Conservation (phyloP, 805 yeast species). For the Sugiyamaella chiloensis region DNA sequence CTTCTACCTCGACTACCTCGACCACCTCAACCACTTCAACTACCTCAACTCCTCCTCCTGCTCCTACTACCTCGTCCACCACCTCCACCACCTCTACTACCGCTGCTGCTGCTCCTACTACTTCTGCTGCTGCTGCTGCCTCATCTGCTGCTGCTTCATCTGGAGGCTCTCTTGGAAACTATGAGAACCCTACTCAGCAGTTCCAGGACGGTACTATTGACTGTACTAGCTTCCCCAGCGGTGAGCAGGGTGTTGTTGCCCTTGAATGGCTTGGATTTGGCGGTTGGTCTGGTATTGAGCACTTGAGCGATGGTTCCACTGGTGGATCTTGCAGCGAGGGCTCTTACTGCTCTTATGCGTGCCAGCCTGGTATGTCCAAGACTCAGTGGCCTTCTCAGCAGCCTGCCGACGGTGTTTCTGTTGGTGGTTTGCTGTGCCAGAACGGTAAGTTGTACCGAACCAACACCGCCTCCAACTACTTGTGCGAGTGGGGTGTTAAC, state of each 20-base stretch:
- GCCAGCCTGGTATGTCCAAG: slow-evolving; percentile 98
- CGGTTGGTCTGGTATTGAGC: slow-evolving; percentile 78
- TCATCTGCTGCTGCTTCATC: slow-evolving; percentile 28
- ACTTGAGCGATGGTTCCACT: slow-evolving; percentile 51
- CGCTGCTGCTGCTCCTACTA: slow-evolving; percentile 34
- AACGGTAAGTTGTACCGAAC: slow-evolving; percentile 81
- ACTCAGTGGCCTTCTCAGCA: slow-evolving; percentile 94
- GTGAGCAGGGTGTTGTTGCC: slow-evolving; percentile 80
- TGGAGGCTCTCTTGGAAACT: slow-evolving; percentile 58
- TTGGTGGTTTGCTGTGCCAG: slow-evolving; percentile 90
- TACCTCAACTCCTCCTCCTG: slow-evolving; percentile 26
- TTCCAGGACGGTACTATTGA: slow-evolving; percentile 71
- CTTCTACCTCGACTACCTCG: slow-evolving; percentile 25
- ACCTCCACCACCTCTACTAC: slow-evolving; percentile 32
- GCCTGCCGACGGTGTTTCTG: slow-evolving; percentile 84
- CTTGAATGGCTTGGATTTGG: slow-evolving; percentile 72
- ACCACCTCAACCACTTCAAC: slow-evolving; percentile 35
- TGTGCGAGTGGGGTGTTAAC: slow-evolving; percentile 85
- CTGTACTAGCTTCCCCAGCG: slow-evolving; percentile 69
- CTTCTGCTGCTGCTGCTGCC: slow-evolving; percentile 34
- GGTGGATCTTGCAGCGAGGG: slow-evolving; percentile 75
- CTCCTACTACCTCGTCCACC: slow-evolving; percentile 32
- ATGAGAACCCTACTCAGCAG: slow-evolving; percentile 51
- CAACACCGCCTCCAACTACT: slow-evolving; percentile 59
- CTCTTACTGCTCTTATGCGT: slow-evolving; percentile 93